phyloP scores from a whole-genome alignment of 2,329 filamentous ascomycete species.

The Aspergillus fischeri region DNA sequence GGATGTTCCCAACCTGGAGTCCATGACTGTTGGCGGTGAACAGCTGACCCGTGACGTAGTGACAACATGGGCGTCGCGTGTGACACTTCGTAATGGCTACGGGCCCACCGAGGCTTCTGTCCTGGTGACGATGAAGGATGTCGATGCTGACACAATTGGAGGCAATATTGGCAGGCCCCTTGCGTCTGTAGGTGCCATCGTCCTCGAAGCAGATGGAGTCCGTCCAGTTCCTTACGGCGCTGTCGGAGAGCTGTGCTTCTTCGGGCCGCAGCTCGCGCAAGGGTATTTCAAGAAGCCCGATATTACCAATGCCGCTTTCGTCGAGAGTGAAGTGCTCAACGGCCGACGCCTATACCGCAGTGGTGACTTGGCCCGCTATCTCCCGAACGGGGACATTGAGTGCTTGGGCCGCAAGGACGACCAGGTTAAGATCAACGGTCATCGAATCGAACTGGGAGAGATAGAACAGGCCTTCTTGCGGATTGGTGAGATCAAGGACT shows the following conservation, averaged over 20 bases:
- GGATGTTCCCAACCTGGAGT: conserved; percentile 8
- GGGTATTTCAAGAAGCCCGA: conserved; percentile 16
- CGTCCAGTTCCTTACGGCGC: conserved; percentile 9
- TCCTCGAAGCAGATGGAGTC: conserved; percentile 10
- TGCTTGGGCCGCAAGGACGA: conserved; percentile 54
- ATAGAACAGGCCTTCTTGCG: conserved; percentile 8
- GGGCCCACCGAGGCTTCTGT: conserved; percentile 17
- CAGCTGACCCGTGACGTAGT: conserved; percentile 10
- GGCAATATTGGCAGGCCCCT: conserved; percentile 13
- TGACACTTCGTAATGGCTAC: conserved; percentile 11
- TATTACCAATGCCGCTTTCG: conserved; percentile 7
- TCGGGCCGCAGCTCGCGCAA: conserved; percentile 10
- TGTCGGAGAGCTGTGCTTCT: conserved; percentile 13
- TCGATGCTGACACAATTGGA: conserved; percentile 2
- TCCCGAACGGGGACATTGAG: conserved; percentile 15
- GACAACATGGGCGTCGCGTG: conserved; percentile 5
- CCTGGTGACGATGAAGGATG: conserved; percentile 4
- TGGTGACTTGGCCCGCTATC: conserved; percentile 17
- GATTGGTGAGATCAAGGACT: background rate
- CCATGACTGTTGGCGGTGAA: conserved; percentile 9
- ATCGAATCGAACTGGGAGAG: conserved; percentile 54
- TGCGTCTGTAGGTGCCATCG: conserved; percentile 6
- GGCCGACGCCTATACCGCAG: conserved; percentile 14
- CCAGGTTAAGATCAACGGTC: conserved; percentile 60
- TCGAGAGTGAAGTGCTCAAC: background rate